Evolutionary conservation across 768 basidiomycete species (phyloP).

Genomic region (Vishniacozyma victoriae): DNA sequence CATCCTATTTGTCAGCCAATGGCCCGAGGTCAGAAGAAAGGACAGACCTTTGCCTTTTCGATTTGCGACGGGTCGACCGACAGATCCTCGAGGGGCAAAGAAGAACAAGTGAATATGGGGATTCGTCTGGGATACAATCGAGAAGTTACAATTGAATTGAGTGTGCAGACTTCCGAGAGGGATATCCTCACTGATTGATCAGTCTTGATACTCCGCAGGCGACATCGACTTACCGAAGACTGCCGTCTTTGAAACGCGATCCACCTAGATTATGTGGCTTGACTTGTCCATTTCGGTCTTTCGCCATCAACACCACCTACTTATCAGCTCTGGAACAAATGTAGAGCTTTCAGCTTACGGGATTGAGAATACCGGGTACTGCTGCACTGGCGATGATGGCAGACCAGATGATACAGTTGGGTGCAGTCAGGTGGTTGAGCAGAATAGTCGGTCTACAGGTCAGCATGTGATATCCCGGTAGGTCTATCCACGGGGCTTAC

Average conservation of each 20-base stretch:
- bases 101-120: conserved; percentile 81
- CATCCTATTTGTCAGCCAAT: conserved; percentile 54
- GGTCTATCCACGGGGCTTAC: conserved; percentile 49
- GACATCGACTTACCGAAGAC: conserved; percentile 57
- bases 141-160: conserved; percentile 68
- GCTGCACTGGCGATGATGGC: conserved; percentile 75
- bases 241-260: conserved; percentile 87
- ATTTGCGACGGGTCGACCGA: conserved; percentile 82
- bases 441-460: conserved; percentile 80
- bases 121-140: conserved; percentile 91
- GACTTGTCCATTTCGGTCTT: conserved; percentile 68
- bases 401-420: conserved; percentile 60
- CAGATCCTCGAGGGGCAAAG: conserved; percentile 60
- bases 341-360: conserved; percentile 51
- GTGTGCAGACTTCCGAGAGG: conserved; percentile 66
- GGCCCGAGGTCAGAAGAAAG: too few species aligned
- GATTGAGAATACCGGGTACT: conserved; percentile 90
- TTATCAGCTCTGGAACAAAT: neutral
- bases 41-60: conserved; percentile 61
- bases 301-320: conserved; percentile 81
- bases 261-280: conserved; percentile 88
- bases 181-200: conserved; percentile 70
- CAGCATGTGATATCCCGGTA: neutral
- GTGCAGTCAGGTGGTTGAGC: conserved; percentile 88
- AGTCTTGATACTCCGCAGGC: conserved; percentile 10